phyloP scores from a whole-genome alignment of 23 red algal species.

The Gracilaria domingensis region DNA sequence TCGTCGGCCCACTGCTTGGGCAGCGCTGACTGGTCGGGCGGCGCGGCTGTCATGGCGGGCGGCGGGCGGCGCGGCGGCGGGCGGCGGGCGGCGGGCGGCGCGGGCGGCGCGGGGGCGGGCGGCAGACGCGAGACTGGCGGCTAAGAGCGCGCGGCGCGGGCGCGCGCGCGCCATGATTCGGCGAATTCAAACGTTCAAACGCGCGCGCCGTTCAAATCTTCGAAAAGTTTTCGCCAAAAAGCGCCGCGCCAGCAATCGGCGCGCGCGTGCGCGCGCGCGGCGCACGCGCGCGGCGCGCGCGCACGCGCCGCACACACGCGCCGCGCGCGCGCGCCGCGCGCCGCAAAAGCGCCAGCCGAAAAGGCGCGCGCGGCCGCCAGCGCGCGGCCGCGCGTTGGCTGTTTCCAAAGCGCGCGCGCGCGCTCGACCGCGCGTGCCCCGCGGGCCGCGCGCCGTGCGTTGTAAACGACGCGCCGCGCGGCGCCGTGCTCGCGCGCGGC shows the following conservation, averaged over 20 bases:
- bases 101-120: neutral
- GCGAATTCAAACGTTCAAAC: conserved; percentile 11
- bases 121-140: neutral
- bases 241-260: too few relatives aligned
- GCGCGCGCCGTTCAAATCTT: neutral
- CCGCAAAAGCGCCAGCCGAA: too few relatives aligned
- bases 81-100: neutral
- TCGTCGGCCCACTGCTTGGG: conserved; percentile 68
- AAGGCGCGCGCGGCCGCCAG: neutral
- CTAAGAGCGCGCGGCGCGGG: neutral
- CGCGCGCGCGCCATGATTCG: neutral
- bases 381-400: neutral
- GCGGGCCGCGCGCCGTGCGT: neutral
- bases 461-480: neutral
- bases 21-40: conserved; percentile 29
- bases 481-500: neutral
- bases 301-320: neutral
- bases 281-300: neutral
- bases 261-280: neutral
- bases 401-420: conserved; percentile 1
- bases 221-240: neutral
- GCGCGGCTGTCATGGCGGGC: neutral
- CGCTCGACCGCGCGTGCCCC: neutral
- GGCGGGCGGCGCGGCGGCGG: neutral
- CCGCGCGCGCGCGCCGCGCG: neutral